These are phyloP conservation scores for Candida maltosa DNA, from an alignment of 805 yeast species.

Conservation along the genomic window DNA sequence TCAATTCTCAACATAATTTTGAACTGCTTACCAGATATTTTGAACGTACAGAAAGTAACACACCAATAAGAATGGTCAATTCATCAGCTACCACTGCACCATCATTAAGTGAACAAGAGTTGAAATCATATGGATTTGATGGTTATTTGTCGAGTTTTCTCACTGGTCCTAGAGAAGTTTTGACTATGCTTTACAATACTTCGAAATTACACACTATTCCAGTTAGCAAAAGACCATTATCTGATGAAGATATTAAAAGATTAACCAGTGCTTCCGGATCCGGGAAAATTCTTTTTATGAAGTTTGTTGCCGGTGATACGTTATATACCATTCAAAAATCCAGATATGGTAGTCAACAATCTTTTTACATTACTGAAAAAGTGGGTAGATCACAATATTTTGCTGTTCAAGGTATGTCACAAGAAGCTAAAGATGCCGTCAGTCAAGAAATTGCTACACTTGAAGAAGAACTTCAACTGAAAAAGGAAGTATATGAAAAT, in stretches of 20 bases:
- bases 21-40: conserved; percentile 31
- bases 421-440: conserved; percentile 13
- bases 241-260: conserved; percentile 34
- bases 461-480: conserved; percentile 9
- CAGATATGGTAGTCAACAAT: conserved; percentile 58
- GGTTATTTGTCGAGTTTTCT: conserved; percentile 73
- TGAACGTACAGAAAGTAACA: conserved; percentile 35
- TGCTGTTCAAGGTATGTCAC: conserved; percentile 30
- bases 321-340: conserved; percentile 54
- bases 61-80: conserved; percentile 53
- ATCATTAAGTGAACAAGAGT: conserved; percentile 22
- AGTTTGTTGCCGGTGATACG: conserved; percentile 59
- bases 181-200: conserved; percentile 65
- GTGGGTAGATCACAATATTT: conserved; percentile 26
- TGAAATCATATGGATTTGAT: conserved; percentile 65
- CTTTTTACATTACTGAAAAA: conserved; percentile 39
- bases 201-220: conserved; percentile 57
- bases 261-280: conserved; percentile 23
- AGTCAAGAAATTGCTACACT: conserved; percentile 1
- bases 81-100: conserved; percentile 15
- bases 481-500: conserved; percentile 9
- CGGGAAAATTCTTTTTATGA: conserved; percentile 47
- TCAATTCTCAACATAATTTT: conserved; percentile 50
- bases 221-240: conserved; percentile 47
- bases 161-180: conserved; percentile 68